phyloP scores from a whole-genome alignment of 768 basidiomycete species.

The Sporobolomyces pararoseus region DNA sequence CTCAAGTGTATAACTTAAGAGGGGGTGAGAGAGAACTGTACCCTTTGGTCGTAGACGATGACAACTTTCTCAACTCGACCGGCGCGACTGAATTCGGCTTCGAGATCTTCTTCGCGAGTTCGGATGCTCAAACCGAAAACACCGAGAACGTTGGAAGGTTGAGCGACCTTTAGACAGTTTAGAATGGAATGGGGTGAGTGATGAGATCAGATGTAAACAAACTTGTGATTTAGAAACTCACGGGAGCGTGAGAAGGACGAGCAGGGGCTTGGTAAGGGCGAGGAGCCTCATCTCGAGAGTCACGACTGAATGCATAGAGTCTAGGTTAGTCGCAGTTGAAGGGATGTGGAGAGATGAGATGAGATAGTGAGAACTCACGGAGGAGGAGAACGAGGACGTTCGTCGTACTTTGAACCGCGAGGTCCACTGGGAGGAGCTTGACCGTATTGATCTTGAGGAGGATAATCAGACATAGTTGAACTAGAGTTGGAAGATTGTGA shows the following conservation, averaged over 20 bases:
- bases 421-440: neutral
- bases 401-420: slow-evolving; percentile 1
- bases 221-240: slow-evolving; percentile 2
- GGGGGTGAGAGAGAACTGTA: slow-evolving; percentile 4
- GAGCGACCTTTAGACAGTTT: slow-evolving; percentile 48
- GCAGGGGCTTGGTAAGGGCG: slow-evolving; percentile 12
- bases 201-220: neutral
- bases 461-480: slow-evolving; percentile 16
- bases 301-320: neutral
- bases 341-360: slow-evolving; percentile 53
- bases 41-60: slow-evolving; percentile 79
- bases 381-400: slow-evolving; percentile 54
- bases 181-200: no score
- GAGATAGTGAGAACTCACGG: slow-evolving; percentile 51
- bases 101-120: slow-evolving; percentile 86
- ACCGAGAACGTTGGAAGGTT: slow-evolving; percentile 71
- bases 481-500: neutral
- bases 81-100: slow-evolving; percentile 84
- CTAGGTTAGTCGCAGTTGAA: slow-evolving; percentile 4
- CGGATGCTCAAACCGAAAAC: slow-evolving; percentile 98
- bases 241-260: slow-evolving; percentile 26
- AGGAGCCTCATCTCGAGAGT: neutral
- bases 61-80: slow-evolving; percentile 85
- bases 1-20: no score
- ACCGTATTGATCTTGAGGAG: neutral